A percentile compares a stretch with the other conserved stretches of the same genome.
Conservation (phyloP, 1,284 basidiomycete genomes). For the Takashimella tepidaria region DNA sequence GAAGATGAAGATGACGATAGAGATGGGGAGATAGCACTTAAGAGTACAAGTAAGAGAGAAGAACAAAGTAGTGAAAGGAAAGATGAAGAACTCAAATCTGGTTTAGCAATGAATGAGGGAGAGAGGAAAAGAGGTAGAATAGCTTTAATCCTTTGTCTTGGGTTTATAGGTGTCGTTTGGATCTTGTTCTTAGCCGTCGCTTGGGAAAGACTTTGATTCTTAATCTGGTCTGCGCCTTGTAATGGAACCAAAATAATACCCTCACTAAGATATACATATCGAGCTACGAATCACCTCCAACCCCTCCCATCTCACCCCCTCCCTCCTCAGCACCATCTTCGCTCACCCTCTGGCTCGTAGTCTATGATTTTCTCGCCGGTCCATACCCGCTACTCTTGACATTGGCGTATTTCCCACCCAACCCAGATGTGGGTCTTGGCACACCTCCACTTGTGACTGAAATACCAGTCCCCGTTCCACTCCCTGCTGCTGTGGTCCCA, state of each 20-base stretch:
- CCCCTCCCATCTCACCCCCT: background rate
- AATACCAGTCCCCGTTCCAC: constrained; percentile 6
- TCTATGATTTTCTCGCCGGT: constrained; percentile 10
- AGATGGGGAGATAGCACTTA: constrained; percentile 3
- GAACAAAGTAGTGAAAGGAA: background rate
- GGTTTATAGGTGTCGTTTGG: constrained; percentile 59
- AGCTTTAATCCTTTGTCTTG: constrained; percentile 36
- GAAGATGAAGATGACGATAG: constrained; percentile 12
- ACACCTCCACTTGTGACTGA: background rate
- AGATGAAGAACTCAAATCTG: constrained; percentile 9
- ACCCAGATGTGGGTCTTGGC: constrained; percentile 6
- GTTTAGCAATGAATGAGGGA: constrained; percentile 16
- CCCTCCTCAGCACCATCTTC: background rate
- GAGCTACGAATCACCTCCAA: no score
- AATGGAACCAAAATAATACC: no score
- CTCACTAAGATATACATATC: no score
- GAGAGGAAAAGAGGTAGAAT: constrained; percentile 13
- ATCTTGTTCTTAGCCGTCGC: constrained; percentile 61
- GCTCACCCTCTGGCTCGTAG: background rate
- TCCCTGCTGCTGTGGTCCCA: background rate
- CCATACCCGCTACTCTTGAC: constrained; percentile 47
- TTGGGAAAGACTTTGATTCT: constrained; percentile 14
- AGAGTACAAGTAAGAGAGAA: constrained; percentile 6
- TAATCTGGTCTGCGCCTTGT: no score
- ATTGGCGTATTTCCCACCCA: constrained; percentile 34